A percentile compares a stretch with the other conserved stretches of the same genome.
Conservation (phyloP, 2,329 filamentous ascomycete species). For the Geoglossum cookeanum region DNA sequence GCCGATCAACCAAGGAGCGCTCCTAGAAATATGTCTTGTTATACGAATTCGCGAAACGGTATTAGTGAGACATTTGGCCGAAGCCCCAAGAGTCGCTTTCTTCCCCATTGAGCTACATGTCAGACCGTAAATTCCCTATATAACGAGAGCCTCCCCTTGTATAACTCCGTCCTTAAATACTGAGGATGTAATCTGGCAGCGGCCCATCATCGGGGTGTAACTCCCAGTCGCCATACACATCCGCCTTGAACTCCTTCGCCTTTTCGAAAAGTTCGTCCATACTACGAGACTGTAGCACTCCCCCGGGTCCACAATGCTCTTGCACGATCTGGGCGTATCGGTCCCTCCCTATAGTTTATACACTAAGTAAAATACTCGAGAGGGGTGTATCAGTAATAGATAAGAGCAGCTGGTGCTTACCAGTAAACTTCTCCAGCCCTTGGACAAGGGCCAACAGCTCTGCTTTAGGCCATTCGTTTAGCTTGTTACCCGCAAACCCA, state of each 20-base stretch:
- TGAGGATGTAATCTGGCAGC: neutral
- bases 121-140: too few species aligned
- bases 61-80: too few species aligned
- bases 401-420: neutral
- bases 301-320: neutral
- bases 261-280: slow-evolving; percentile 3
- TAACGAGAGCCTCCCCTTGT: too few species aligned
- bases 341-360: neutral
- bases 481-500: neutral
- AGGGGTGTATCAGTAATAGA: neutral
- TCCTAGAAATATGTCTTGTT: too few species aligned
- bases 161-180: neutral
- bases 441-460: neutral
- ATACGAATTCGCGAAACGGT: too few species aligned
- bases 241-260: slow-evolving; percentile 1
- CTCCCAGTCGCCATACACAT: neutral
- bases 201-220: neutral
- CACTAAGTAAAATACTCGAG: neutral
- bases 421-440: neutral
- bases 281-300: neutral
- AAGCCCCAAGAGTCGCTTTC: too few species aligned
- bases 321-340: neutral
- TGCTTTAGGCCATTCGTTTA: neutral
- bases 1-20: too few species aligned
- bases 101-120: too few species aligned